These are phyloP conservation scores for Xylariomycetidae sp. DNA, from an alignment of 2,329 filamentous ascomycete genomes.

Conservation along the genomic window DNA sequence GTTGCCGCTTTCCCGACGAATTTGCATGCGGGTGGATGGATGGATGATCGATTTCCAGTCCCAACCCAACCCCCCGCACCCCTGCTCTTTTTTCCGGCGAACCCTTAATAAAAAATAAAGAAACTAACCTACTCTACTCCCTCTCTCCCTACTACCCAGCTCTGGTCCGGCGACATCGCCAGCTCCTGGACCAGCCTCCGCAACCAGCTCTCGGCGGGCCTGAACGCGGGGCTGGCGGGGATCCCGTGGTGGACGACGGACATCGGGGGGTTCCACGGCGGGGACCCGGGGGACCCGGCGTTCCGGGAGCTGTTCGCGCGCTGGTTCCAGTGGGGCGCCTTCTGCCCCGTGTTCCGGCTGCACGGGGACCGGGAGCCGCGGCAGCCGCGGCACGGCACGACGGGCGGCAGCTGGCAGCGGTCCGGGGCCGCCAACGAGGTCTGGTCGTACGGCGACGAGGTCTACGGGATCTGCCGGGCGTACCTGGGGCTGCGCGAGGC, in stretches of 20 bases:
- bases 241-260: slow-evolving; percentile 68
- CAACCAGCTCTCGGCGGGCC: slow-evolving; percentile 56
- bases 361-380: slow-evolving; percentile 62
- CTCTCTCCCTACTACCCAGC: too few relatives aligned
- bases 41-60: too few relatives aligned
- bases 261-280: slow-evolving; percentile 66
- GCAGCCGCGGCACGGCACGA: slow-evolving; percentile 29
- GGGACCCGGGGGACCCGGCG: slow-evolving; percentile 46
- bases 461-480: slow-evolving; percentile 55
- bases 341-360: slow-evolving; percentile 63
- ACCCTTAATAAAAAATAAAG: too few relatives aligned
- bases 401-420: slow-evolving; percentile 36
- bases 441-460: slow-evolving; percentile 60
- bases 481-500: slow-evolving; percentile 56
- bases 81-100: too few relatives aligned
- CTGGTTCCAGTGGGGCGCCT: slow-evolving; percentile 67
- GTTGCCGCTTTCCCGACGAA: too few relatives aligned
- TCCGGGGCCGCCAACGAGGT: slow-evolving; percentile 58
- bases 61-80: too few relatives aligned
- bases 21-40: too few relatives aligned
- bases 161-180: slow-evolving; percentile 65
- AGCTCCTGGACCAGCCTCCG: slow-evolving; percentile 57
- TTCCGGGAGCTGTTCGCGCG: slow-evolving; percentile 62
- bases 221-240: slow-evolving; percentile 62
- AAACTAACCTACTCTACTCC: too few relatives aligned